Conservation (phyloP, 768 basidiomycete species). For the Collybia nuda region DNA sequence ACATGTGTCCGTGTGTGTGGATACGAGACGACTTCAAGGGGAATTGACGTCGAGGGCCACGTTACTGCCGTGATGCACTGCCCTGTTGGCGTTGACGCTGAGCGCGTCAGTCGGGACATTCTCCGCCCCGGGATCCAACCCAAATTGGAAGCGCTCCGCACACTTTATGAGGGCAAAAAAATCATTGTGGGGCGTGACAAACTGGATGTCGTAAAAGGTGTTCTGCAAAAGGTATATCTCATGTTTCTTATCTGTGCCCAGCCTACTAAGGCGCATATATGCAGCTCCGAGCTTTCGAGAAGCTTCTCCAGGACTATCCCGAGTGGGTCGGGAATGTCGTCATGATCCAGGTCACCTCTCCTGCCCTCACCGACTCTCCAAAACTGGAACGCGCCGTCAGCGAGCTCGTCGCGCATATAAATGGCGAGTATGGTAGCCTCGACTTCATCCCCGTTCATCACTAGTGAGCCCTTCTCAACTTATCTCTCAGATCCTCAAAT, state of each 20-base stretch:
- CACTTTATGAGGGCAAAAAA: slow-evolving; percentile 94
- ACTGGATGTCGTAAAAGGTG: slow-evolving; percentile 97
- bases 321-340: slow-evolving; percentile 93
- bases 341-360: slow-evolving; percentile 91
- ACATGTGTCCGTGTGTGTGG: slow-evolving; percentile 97
- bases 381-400: slow-evolving; percentile 93
- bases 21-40: slow-evolving; percentile 72
- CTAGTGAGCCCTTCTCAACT: slow-evolving; percentile 62
- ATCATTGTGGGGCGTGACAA: slow-evolving; percentile 98
- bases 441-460: slow-evolving; percentile 98
- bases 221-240: slow-evolving; percentile 80
- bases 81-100: slow-evolving; percentile 94
- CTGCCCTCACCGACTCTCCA: slow-evolving; percentile 87
- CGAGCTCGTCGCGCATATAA: slow-evolving; percentile 92
- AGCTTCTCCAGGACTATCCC: slow-evolving; percentile 89
- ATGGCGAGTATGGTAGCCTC: slow-evolving; percentile 90
- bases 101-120: slow-evolving; percentile 80
- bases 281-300: slow-evolving; percentile 92
- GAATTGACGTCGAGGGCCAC: slow-evolving; percentile 87
- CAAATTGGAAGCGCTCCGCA: slow-evolving; percentile 82
- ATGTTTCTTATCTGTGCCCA: neutral
- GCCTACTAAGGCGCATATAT: neutral
- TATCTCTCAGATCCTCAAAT: neutral
- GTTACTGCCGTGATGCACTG: slow-evolving; percentile 84
- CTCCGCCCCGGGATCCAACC: slow-evolving; percentile 81